A percentile compares a stretch with the other conserved stretches of the same genome.
Evolutionary conservation across 805 yeast genomes (phyloP).

Genomic region (Candida taoyuanica): DNA sequence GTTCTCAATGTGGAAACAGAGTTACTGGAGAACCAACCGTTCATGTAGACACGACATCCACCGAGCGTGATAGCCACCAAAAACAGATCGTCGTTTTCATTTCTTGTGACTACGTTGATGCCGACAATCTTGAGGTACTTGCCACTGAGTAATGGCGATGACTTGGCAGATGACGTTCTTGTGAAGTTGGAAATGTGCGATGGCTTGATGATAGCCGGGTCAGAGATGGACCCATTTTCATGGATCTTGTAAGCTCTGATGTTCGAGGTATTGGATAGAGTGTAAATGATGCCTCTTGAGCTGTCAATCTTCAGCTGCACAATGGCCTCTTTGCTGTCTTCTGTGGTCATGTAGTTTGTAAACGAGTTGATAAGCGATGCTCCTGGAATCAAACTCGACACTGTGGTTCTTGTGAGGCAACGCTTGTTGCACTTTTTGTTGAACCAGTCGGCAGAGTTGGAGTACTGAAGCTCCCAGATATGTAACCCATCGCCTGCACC

Average conservation of each 20-base stretch:
- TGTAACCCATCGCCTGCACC: slow-evolving; percentile 76
- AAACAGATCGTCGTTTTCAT: slow-evolving; percentile 65
- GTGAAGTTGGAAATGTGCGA: slow-evolving; percentile 34
- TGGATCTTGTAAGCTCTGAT: slow-evolving; percentile 70
- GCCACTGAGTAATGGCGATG: slow-evolving; percentile 51
- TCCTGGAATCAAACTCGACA: slow-evolving; percentile 47
- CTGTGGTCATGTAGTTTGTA: slow-evolving; percentile 27
- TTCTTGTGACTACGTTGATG: slow-evolving; percentile 53
- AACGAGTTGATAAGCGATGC: slow-evolving; percentile 33
- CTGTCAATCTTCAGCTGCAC: slow-evolving; percentile 74
- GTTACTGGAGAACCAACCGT: slow-evolving; percentile 34
- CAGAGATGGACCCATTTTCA: slow-evolving; percentile 37
- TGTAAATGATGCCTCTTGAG: slow-evolving; percentile 70
- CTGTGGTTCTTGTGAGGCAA: slow-evolving; percentile 69
- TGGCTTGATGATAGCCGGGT: slow-evolving; percentile 35
- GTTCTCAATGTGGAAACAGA: slow-evolving; percentile 37
- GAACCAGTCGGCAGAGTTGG: slow-evolving; percentile 83
- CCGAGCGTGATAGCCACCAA: slow-evolving; percentile 74
- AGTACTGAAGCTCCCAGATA: slow-evolving; percentile 84
- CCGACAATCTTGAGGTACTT: slow-evolving; percentile 58
- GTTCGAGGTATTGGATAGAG: slow-evolving; percentile 77
- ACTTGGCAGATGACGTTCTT: slow-evolving; percentile 41
- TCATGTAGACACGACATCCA: slow-evolving; percentile 72
- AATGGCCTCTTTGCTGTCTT: slow-evolving; percentile 42
- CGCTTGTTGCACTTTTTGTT: slow-evolving; percentile 76